phyloP scores from a whole-genome alignment of 176 grass and related monocot species.

The Tuctoria greenei region DNA sequence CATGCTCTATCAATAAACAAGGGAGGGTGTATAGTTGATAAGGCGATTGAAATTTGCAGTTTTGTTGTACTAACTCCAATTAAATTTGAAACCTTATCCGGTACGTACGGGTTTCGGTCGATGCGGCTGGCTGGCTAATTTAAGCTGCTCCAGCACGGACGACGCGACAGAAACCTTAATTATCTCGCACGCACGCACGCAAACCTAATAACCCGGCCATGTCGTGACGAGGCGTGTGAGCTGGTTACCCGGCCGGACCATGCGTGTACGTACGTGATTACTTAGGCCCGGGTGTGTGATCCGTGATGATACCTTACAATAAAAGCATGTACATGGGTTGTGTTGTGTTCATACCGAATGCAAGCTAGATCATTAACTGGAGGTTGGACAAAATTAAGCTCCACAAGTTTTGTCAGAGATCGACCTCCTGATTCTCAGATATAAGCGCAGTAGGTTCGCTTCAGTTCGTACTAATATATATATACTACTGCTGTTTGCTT shows the following conservation, averaged over 20 bases:
- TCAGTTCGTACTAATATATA: too few species aligned
- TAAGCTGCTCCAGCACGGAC: neutral
- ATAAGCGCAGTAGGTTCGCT: too few species aligned
- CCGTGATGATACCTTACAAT: neutral
- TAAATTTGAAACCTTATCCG: neutral
- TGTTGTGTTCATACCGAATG: too few species aligned
- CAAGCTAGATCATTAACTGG: too few species aligned
- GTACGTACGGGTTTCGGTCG: neutral
- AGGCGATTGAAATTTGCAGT: neutral
- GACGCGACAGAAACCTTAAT: neutral
- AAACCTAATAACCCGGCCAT: neutral
- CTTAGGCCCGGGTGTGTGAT: neutral
- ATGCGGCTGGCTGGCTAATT: neutral
- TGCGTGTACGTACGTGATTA: constrained; percentile 12
- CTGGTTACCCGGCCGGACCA: neutral
- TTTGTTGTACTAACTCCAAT: neutral
- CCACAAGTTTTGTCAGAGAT: too few species aligned
- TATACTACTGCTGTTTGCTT: too few species aligned
- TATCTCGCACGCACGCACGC: neutral
- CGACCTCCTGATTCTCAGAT: too few species aligned
- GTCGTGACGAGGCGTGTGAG: neutral
- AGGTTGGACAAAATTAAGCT: too few species aligned
- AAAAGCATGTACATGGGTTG: too few species aligned
- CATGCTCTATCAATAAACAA: neutral
- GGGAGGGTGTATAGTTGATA: neutral